phyloP scores from a whole-genome alignment of 495 filamentous ascomycete genomes.

The Aspergillus baeticus region DNA sequence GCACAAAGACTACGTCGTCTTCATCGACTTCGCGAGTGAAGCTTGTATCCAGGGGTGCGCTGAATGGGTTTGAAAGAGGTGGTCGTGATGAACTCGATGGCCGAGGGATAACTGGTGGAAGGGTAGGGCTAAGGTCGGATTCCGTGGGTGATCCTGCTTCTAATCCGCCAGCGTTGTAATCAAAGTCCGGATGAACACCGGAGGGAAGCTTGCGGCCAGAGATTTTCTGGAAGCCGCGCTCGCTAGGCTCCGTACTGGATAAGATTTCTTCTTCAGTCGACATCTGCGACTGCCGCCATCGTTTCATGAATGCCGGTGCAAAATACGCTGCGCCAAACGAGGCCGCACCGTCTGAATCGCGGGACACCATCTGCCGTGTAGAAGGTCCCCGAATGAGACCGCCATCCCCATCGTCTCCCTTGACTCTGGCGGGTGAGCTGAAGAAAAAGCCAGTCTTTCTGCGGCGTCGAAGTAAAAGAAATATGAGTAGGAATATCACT shows the following conservation, averaged over 20 bases:
- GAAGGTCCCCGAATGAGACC: constrained; percentile 8
- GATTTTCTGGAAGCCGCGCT: constrained; percentile 59
- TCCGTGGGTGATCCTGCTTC: constrained; percentile 25
- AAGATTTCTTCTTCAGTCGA: constrained; percentile 46
- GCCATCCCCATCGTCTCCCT: constrained; percentile 8
- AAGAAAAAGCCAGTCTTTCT: constrained; percentile 21
- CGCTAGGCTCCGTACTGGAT: constrained; percentile 34
- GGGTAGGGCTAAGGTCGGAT: constrained; percentile 24
- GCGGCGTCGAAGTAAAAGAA: constrained; percentile 51
- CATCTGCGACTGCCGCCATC: constrained; percentile 37
- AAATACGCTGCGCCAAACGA: constrained; percentile 55
- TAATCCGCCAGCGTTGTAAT: constrained; percentile 54
- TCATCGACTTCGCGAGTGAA: constrained; percentile 38
- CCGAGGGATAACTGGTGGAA: constrained; percentile 23
- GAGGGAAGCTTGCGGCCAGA: constrained; percentile 73
- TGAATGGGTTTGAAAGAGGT: constrained; percentile 35
- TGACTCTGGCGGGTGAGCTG: constrained; percentile 20
- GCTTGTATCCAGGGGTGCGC: constrained; percentile 37
- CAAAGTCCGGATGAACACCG: constrained; percentile 64
- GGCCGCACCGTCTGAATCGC: constrained; percentile 54
- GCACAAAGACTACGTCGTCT: constrained; percentile 32
- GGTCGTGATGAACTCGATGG: constrained; percentile 26
- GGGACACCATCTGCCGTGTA: constrained; percentile 41
- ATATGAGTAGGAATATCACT: constrained; percentile 51
- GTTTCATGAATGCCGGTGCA: constrained; percentile 44